Conservation (phyloP, 1,284 basidiomycete genomes). For the Puccinia novopanici region DNA sequence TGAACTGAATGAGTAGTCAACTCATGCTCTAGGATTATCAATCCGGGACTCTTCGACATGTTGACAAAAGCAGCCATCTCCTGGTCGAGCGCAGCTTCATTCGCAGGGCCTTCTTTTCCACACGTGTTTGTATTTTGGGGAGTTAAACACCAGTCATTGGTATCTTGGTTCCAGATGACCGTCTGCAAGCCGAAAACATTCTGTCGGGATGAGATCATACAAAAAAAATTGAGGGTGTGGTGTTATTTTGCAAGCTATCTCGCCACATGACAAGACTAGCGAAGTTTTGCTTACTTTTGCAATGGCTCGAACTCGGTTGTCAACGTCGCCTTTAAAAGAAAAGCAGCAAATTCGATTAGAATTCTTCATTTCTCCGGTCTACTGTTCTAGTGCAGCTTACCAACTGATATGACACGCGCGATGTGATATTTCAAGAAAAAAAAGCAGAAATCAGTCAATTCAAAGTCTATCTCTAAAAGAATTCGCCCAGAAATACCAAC, state of each 20-base stretch:
- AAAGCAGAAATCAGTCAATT: neutral
- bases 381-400: neutral
- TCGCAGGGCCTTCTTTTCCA: conserved; percentile 30
- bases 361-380: neutral
- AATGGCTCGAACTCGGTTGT: conserved; percentile 51
- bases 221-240: neutral
- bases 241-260: neutral
- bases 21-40: conserved; percentile 83
- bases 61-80: conserved; percentile 24
- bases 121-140: conserved; percentile 43
- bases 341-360: neutral
- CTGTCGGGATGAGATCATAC: conserved; percentile 30
- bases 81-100: conserved; percentile 34
- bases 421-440: neutral
- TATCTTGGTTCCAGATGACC: conserved; percentile 74
- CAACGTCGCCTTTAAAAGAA: conserved; percentile 39
- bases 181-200: conserved; percentile 65
- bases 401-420: neutral
- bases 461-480: neutral
- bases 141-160: conserved; percentile 50
- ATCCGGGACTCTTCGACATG: conserved; percentile 67
- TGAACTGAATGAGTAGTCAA: conserved; percentile 68
- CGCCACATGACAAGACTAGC: neutral
- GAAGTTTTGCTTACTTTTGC: conserved; percentile 37
- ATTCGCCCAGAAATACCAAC: conserved; percentile 64